phyloP scores from a whole-genome alignment of 768 basidiomycete genomes.

The Suillus subalutaceus region DNA sequence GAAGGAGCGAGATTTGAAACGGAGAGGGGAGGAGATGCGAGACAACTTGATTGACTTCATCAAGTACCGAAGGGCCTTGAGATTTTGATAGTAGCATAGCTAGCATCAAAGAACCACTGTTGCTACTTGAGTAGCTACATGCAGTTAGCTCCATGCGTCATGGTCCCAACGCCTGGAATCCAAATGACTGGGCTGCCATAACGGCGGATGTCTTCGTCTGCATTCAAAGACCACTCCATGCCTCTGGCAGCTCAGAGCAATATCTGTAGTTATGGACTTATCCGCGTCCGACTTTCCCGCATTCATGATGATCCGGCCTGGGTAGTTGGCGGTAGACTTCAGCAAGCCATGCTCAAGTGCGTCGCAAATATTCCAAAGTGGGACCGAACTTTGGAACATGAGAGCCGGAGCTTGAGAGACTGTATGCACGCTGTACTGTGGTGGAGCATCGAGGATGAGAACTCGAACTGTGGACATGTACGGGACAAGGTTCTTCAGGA shows the following conservation, averaged over 20 bases:
- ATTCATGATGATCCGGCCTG: conserved; percentile 7
- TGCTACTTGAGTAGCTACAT: not conserved
- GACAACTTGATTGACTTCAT: conserved; percentile 80
- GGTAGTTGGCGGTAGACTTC: not conserved
- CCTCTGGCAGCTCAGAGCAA: conserved; percentile 5
- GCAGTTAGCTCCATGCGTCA: conserved; percentile 1
- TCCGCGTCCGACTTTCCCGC: conserved; percentile 7
- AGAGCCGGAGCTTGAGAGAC: not conserved
- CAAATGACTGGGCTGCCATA: conserved; percentile 3
- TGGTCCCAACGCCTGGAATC: not conserved
- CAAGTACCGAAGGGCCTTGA: conserved; percentile 65
- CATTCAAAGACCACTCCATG: conserved; percentile 10
- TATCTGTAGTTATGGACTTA: not conserved
- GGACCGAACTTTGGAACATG: conserved; percentile 8
- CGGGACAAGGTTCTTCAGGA: conserved; percentile 12
- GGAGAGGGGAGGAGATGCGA: conserved; percentile 74
- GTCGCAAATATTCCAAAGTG: conserved; percentile 9
- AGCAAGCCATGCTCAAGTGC: conserved; percentile 13
- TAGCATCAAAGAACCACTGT: not conserved
- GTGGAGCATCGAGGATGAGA: conserved; percentile 14
- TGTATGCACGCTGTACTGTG: conserved; percentile 6
- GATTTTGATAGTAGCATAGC: conserved; percentile 25
- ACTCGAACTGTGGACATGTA: conserved; percentile 7
- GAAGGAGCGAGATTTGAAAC: conserved; percentile 63
- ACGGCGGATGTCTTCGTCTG: conserved; percentile 8